Evolutionary conservation across 768 basidiomycete genomes (phyloP), one percentile per base, ranked within the genome.

Genomic region (Boletus patriciae): DNA sequence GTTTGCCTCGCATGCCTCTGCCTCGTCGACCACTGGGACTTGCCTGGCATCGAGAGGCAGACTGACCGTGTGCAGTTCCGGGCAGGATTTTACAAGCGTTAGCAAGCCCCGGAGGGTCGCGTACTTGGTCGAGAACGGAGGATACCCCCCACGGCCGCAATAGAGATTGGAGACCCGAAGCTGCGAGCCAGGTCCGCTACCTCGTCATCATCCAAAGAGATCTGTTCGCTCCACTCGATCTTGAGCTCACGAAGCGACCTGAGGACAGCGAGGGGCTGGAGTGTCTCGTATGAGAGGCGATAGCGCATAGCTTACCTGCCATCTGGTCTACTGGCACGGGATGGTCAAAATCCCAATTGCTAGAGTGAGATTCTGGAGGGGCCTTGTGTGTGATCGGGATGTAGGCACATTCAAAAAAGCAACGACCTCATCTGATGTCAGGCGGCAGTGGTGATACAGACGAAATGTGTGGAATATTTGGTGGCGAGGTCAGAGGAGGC

Each of bases 21-120:
- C 18, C 2, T 44, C 54, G 15, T 50, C 7, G 21, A 37, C 25
- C 38, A 19, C 29, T 18, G 61, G 64, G 5, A 66, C 43, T 6
- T 62, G 4, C 37, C 50, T 50, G 10, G 61, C 64, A 16, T 65
- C 64, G 18, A 65, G 34, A 4, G 55, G 43, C 0, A 63, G 38
- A 21, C 21, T 36, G 46, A 62, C 15, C 4, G 16, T 29, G 5
- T 18, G 1, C 19, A 66, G 29, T 2, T 41, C 13, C 1, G 46
- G 50, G 19, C 47, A 63, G 1, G 27, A 16, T 1, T 42, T 18
- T 34, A 52, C 38, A 41, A 65, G 45, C 7, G 34, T 19, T 9
- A 65, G 23, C 38, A 65, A 29, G 16, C 57, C 55, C 2, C 16
- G 27, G n/a, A 62, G 46, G 15, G 60, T 66, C 4, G 42, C 18